These are phyloP conservation scores for Fusarium oligoseptatum DNA, from an alignment of 2,329 filamentous ascomycete species.

Conservation along the genomic window DNA sequence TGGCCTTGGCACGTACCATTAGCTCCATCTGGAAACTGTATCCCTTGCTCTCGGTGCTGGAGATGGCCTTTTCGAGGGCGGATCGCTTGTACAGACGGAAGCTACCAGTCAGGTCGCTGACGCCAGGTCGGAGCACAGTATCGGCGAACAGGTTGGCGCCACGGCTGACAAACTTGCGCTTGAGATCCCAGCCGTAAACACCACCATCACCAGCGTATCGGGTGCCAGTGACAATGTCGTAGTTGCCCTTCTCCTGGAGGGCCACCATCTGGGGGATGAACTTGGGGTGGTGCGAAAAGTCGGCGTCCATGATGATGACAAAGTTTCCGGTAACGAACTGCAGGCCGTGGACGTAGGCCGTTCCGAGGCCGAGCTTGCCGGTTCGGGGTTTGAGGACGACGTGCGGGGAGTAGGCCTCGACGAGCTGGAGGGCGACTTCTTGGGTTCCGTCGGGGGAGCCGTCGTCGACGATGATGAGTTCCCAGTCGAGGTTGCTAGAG, in stretches of 20 bases:
- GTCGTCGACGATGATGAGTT: conserved; percentile 98
- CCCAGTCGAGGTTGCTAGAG: conserved; percentile 89
- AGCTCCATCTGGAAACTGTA: conserved; percentile 99
- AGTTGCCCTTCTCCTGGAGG: conserved; percentile 80
- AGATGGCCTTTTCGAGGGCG: conserved; percentile 90
- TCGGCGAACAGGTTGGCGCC: conserved; percentile 97
- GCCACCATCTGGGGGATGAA: conserved; percentile 97
- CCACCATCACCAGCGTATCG: conserved; percentile 91
- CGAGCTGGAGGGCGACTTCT: conserved; percentile 89
- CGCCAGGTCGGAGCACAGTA: conserved; percentile 90
- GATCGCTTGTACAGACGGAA: conserved; percentile 95
- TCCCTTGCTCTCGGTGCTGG: conserved; percentile 92
- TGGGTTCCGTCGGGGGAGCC: conserved; percentile 97
- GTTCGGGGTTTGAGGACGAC: conserved; percentile 88
- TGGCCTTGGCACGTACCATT: conserved; percentile 96
- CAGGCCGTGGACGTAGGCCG: conserved; percentile 94
- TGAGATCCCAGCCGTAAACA: conserved; percentile 96
- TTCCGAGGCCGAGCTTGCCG: conserved; percentile 97
- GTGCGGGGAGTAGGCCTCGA: conserved; percentile 84
- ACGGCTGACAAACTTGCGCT: conserved; percentile 85
- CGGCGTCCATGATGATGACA: conserved; percentile 99
- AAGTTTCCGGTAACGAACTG: conserved; percentile 93
- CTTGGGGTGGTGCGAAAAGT: conserved; percentile 99
- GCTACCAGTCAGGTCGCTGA: conserved; percentile 94
- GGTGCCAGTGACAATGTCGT: conserved; percentile 97